phyloP scores from a whole-genome alignment of 768 basidiomycete genomes.

The Ramaria sp. region DNA sequence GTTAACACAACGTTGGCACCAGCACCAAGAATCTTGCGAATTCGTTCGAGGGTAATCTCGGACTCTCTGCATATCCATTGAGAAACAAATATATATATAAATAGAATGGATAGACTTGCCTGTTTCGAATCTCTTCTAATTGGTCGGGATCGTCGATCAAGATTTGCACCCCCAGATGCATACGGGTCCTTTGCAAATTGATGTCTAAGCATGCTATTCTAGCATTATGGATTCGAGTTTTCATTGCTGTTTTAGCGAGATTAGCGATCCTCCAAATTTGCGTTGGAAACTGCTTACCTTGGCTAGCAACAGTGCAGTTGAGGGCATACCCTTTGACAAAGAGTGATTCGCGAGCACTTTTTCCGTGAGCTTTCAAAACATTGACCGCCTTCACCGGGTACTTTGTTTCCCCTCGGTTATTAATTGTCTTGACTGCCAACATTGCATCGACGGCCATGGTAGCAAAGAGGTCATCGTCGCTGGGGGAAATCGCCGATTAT shows the following conservation, averaged over 20 bases:
- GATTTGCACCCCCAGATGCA: conserved; percentile 97
- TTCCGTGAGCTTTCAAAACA: conserved; percentile 93
- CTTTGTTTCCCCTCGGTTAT: conserved; percentile 89
- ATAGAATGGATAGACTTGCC: conserved; percentile 35
- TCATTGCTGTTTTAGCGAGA: conserved; percentile 65
- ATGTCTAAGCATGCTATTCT: conserved; percentile 99
- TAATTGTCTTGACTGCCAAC: conserved; percentile 92
- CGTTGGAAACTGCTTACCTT: conserved; percentile 49
- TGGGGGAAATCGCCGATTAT: conserved; percentile 21
- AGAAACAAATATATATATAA: conserved; percentile 1
- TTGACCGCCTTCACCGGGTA: conserved; percentile 99
- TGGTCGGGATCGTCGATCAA: conserved; percentile 94
- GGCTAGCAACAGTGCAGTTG: conserved; percentile 97
- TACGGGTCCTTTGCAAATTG: conserved; percentile 89
- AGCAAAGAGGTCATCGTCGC: conserved; percentile 95
- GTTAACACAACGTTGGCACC: conserved; percentile 97
- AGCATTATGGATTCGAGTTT: conserved; percentile 82
- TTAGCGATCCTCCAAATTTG: neutral
- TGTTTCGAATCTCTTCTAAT: conserved; percentile 88
- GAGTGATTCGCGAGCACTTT: conserved; percentile 88
- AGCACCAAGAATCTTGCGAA: conserved; percentile 89
- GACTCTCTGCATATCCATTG: conserved; percentile 54
- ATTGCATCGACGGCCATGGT: conserved; percentile 99
- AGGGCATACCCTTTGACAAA: conserved; percentile 95
- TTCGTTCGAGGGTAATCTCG: conserved; percentile 91